These are phyloP conservation scores for Macrocystidia cucumis DNA, from an alignment of 1,284 basidiomycete species.

Conservation along the genomic window DNA sequence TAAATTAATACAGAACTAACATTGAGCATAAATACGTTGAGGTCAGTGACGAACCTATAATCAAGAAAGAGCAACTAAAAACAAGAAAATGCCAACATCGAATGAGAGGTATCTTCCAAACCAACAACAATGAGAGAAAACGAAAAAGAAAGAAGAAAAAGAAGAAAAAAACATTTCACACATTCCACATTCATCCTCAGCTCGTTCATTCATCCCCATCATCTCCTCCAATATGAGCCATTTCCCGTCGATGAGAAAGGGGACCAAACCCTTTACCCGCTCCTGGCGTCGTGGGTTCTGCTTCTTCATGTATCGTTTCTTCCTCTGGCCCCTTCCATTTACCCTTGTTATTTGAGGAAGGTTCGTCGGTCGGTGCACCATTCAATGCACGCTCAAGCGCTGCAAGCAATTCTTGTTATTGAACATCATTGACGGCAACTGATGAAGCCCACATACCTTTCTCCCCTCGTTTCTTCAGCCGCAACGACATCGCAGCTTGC, in stretches of 20 bases:
- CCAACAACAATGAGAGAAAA: too few relatives aligned
- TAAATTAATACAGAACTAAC: too few relatives aligned
- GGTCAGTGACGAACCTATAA: too few relatives aligned
- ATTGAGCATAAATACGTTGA: too few relatives aligned
- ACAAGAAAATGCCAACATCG: too few relatives aligned
- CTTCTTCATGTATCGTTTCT: conserved; percentile 40
- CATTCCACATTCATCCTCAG: too few relatives aligned
- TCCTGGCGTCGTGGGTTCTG: conserved; percentile 39
- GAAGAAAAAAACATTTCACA: too few relatives aligned
- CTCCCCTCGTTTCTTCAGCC: conserved; percentile 81
- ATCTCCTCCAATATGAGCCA: conserved; percentile 26
- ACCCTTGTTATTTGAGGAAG: conserved; percentile 24
- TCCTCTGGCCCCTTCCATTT: conserved; percentile 44
- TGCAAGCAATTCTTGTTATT: conserved; percentile 15
- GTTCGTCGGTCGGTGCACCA: conserved; percentile 32
- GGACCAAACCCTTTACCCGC: conserved; percentile 21
- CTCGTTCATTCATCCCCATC: too few relatives aligned
- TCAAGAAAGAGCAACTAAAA: too few relatives aligned
- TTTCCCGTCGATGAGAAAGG: conserved; percentile 37
- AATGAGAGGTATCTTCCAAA: too few relatives aligned
- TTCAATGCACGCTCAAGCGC: conserved; percentile 72
- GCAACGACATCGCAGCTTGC: conserved; percentile 69
- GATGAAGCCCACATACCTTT: conserved; percentile 35
- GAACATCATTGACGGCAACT: conserved; percentile 8
- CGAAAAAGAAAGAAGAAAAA: too few relatives aligned